Percentiles rank a stretch among this genome's conserved stretches.
Evolutionary conservation across 345 rosid genomes (phyloP).

Genomic region (Salix purpurea): DNA sequence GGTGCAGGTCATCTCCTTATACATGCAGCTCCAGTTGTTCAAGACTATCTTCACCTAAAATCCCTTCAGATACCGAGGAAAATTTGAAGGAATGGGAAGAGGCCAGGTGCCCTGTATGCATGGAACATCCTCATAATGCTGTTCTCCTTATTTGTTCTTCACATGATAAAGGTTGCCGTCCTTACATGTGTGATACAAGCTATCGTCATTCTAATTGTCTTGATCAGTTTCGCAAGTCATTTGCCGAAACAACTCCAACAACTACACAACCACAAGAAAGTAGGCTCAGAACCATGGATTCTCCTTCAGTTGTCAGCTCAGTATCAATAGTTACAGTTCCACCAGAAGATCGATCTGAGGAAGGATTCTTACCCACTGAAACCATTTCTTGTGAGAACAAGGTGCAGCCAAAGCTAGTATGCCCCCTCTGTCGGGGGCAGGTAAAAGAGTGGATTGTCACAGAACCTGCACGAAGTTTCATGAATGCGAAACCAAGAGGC

Average conservation of each 20-base stretch:
- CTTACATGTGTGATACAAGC: conserved; percentile 97
- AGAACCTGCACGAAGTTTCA: conserved; percentile 67
- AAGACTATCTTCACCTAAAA: conserved; percentile 38
- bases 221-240: conserved; percentile 82
- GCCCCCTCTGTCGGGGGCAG: conserved; percentile 90
- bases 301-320: conserved; percentile 15
- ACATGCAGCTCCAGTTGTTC: conserved; percentile 53
- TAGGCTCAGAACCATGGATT: conserved; percentile 14
- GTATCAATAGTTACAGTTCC: conserved; percentile 32
- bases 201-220: conserved; percentile 94
- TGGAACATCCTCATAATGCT: conserved; percentile 99
- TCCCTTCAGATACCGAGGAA: conserved; percentile 44
- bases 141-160: conserved; percentile 88
- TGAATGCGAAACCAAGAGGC: conserved; percentile 81
- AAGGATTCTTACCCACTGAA: conserved; percentile 17
- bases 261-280: conserved; percentile 34
- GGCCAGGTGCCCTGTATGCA: conserved; percentile 92
- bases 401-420: conserved; percentile 45
- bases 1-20: conserved; percentile 52
- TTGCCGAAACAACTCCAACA: conserved; percentile 31
- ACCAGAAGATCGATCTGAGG: conserved; percentile 38
- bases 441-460: conserved; percentile 73
- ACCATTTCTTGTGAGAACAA: conserved; percentile 35
- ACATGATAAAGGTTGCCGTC: conserved; percentile 87
- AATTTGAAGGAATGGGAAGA: conserved; percentile 88